Evolutionary conservation across 371 early-diverging fungal species (phyloP).

Genomic region (Gilbertella persicaria): DNA sequence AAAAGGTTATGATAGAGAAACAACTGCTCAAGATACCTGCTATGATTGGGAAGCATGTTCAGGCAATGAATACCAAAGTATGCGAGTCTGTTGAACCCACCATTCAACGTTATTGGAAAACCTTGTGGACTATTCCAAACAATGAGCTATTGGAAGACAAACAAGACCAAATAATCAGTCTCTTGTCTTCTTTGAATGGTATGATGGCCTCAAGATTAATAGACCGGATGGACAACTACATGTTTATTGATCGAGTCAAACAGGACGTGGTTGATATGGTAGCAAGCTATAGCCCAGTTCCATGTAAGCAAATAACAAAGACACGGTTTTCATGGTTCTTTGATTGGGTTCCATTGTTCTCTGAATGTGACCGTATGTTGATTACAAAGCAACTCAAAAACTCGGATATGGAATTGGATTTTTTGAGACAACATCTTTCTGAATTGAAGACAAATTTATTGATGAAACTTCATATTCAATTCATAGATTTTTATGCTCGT

Average conservation of each 20-base stretch:
- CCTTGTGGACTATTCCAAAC: too few species aligned
- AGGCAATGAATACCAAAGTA: slow-evolving; percentile 18
- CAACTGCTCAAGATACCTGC: slow-evolving; percentile 14
- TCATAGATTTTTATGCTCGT: slow-evolving; percentile 15
- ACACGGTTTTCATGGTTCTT: neutral
- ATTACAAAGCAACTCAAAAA: neutral
- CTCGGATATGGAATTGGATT: slow-evolving; percentile 1
- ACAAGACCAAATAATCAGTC: neutral
- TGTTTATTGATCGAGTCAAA: slow-evolving; percentile 11
- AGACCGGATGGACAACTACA: slow-evolving; percentile 13
- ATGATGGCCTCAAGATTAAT: slow-evolving; percentile 14
- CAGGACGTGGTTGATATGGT: slow-evolving; percentile 1
- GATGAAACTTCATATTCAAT: slow-evolving; percentile 19
- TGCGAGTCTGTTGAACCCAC: slow-evolving; percentile 13
- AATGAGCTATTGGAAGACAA: too few species aligned
- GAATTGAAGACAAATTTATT: slow-evolving; percentile 14
- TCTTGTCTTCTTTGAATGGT: slow-evolving; percentile 20
- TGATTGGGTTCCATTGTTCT: neutral
- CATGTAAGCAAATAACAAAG: neutral
- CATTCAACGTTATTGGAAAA: slow-evolving; percentile 11
- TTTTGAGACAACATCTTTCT: slow-evolving; percentile 11
- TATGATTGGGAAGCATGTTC: slow-evolving; percentile 23
- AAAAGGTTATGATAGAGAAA: slow-evolving; percentile 9
- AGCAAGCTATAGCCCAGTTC: neutral
- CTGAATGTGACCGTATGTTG: too few species aligned